These are phyloP conservation scores for Vaucheria bursata DNA, from an alignment of 352 stramenopile species.

Conservation along the genomic window DNA sequence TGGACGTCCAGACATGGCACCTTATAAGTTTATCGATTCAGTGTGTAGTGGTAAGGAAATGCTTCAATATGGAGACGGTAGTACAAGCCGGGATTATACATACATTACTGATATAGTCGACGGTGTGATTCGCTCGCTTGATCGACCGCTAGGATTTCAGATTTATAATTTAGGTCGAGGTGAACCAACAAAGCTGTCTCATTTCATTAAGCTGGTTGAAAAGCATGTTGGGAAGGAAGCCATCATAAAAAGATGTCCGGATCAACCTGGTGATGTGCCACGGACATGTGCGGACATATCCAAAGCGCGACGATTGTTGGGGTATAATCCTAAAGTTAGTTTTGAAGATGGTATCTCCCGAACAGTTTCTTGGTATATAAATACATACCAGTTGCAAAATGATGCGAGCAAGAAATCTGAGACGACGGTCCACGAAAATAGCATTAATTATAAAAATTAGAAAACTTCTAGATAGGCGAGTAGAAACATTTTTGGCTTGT, in stretches of 20 bases:
- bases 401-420: no score
- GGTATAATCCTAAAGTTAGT: conserved; percentile 80
- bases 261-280: conserved; percentile 90
- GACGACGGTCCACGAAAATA: no score
- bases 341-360: conserved; percentile 81
- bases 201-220: conserved; percentile 91
- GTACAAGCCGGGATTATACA: conserved; percentile 89
- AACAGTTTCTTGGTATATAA: conserved; percentile 83
- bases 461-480: no score
- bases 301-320: conserved; percentile 85
- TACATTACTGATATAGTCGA: conserved; percentile 97
- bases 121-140: conserved; percentile 69
- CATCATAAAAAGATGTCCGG: conserved; percentile 79
- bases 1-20: conserved; percentile 93
- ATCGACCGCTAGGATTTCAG: conserved; percentile 73
- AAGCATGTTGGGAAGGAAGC: conserved; percentile 81
- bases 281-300: conserved; percentile 88
- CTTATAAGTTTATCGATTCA: conserved; percentile 95
- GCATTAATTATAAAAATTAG: no score
- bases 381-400: no score
- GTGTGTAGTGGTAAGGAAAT: conserved; percentile 79
- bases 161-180: conserved; percentile 92
- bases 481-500: no score
- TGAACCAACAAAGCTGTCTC: conserved; percentile 71
- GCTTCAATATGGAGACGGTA: conserved; percentile 91